Evolutionary conservation across 345 rosid species (phyloP).

Genomic region (Corchorus olitorius): DNA sequence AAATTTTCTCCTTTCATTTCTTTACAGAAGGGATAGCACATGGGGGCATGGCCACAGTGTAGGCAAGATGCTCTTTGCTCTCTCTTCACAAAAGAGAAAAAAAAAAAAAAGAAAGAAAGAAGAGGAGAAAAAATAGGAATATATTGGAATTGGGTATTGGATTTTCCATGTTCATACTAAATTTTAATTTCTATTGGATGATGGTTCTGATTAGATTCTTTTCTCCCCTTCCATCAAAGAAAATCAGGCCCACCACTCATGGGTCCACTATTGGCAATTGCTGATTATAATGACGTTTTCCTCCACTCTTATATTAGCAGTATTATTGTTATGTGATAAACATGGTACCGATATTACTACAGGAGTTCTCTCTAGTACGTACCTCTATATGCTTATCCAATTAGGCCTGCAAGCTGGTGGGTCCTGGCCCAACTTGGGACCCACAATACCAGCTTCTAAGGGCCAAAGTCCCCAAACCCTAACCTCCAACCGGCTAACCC

Average conservation of each 20-base stretch:
- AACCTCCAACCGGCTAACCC: neutral
- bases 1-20: conserved; percentile 32
- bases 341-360: conserved; percentile 13
- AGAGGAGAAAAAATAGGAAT: conserved; percentile 7
- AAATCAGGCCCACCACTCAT: conserved; percentile 15
- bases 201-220: conserved; percentile 22
- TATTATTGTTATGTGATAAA: conserved; percentile 14
- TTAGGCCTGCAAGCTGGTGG: conserved; percentile 17
- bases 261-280: conserved; percentile 17
- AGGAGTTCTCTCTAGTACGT: conserved; percentile 7
- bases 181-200: conserved; percentile 16
- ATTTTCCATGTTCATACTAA: conserved; percentile 28
- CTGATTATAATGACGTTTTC: conserved; percentile 21
- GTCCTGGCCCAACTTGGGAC: conserved; percentile 15
- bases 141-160: conserved; percentile 21
- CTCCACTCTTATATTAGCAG: neutral
- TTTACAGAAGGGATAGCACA: conserved; percentile 93
- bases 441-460: conserved; percentile 11
- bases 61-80: conserved; percentile 71
- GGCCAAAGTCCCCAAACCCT: neutral
- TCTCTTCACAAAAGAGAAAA: conserved; percentile 26
- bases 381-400: conserved; percentile 25
- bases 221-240: conserved; percentile 4
- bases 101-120: neutral
- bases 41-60: conserved; percentile 71